Conservation (phyloP, 2,329 filamentous ascomycete genomes). For the Fonsecaea nubica region DNA sequence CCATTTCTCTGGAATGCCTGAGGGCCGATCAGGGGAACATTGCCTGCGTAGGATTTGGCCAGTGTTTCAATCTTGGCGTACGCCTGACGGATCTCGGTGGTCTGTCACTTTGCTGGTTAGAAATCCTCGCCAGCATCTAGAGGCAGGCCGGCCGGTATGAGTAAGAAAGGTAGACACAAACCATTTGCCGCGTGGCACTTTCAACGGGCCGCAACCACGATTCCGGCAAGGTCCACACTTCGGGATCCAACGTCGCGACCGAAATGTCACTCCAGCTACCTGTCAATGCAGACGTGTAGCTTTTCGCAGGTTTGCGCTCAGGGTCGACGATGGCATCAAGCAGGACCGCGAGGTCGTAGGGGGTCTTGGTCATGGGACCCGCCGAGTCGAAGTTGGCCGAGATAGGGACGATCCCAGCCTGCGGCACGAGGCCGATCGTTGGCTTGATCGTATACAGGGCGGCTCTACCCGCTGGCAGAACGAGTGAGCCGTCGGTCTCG, state of each 20-base stretch:
- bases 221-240: constrained; percentile 3
- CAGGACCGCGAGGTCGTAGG: constrained; percentile 28
- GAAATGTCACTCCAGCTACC: constrained; percentile 3
- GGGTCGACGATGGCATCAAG: constrained; percentile 11
- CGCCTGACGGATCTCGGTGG: neutral
- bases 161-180: too few species aligned
- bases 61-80: neutral
- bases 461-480: constrained; percentile 41
- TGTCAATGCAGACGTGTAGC: neutral
- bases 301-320: neutral
- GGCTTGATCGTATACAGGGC: constrained; percentile 45
- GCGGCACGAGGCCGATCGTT: constrained; percentile 41
- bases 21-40: neutral
- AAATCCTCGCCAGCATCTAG: too few species aligned
- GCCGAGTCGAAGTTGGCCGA: constrained; percentile 33
- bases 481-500: constrained; percentile 45
- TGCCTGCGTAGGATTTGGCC: neutral
- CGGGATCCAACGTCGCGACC: constrained; percentile 13
- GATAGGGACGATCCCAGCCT: constrained; percentile 43
- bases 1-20: neutral
- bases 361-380: constrained; percentile 35
- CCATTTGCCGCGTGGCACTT: constrained; percentile 4
- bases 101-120: neutral
- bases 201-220: neutral
- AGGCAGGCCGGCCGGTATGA: too few species aligned